Percentiles rank a stretch among this genome's conserved stretches.
phyloP scores from a whole-genome alignment of 1,284 basidiomycete species.

The Macrocybe sp. region DNA sequence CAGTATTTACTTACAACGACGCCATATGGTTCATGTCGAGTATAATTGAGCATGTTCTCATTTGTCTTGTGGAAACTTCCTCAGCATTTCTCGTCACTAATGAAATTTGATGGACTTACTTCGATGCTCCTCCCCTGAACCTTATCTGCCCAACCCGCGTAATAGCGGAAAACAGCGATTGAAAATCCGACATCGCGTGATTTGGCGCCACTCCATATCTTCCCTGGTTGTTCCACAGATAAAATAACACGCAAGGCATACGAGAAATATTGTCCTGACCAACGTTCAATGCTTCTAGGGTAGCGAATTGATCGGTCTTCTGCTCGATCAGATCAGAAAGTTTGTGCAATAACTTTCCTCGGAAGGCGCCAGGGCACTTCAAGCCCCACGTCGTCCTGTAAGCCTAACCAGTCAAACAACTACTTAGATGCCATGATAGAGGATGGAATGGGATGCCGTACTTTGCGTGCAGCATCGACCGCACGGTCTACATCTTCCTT shows the following conservation, averaged over 20 bases:
- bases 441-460: slow-evolving; percentile 2
- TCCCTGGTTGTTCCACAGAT: slow-evolving; percentile 24
- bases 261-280: slow-evolving; percentile 16
- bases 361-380: slow-evolving; percentile 49
- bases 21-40: slow-evolving; percentile 87
- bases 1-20: slow-evolving; percentile 42
- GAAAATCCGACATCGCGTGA: slow-evolving; percentile 45
- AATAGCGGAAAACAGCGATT: slow-evolving; percentile 42
- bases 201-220: slow-evolving; percentile 48
- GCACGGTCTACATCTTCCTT: slow-evolving; percentile 68
- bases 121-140: slow-evolving; percentile 59
- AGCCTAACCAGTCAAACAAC: slow-evolving; percentile 24
- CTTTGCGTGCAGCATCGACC: slow-evolving; percentile 67
- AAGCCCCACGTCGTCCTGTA: slow-evolving; percentile 69
- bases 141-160: slow-evolving; percentile 56
- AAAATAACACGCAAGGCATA: neutral
- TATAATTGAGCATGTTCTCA: slow-evolving; percentile 64
- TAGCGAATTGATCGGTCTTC: slow-evolving; percentile 64
- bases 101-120: slow-evolving; percentile 25
- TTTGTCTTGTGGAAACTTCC: slow-evolving; percentile 34
- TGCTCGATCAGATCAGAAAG: slow-evolving; percentile 74
- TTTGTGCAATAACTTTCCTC: slow-evolving; percentile 59
- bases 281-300: slow-evolving; percentile 71
- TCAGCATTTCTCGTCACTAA: neutral
- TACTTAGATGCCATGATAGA: neutral